Base-by-base conservation (phyloP, 2,329 filamentous ascomycete species). In the Curvularia verruculosa region DNA sequence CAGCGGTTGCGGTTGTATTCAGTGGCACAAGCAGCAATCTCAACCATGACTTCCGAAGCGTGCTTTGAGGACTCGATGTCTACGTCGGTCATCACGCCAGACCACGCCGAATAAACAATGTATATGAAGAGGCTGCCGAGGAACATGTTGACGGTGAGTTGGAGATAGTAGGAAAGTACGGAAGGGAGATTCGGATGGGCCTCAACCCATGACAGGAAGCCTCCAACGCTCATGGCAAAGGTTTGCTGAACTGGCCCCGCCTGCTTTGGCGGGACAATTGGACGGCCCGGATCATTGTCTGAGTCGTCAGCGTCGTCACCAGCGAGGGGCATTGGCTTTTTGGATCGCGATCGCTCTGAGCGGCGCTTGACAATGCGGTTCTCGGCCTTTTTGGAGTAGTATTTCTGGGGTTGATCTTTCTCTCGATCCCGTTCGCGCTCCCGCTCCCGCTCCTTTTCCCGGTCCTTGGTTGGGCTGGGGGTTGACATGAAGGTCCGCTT, bases 1-100 rank as follows among this genome's bases (percentile, higher is more conserved):
- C 95, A 99, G 36, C 83, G 82, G 70, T 99, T 99, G 46, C 87
- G 83, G 1, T 83, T 80, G 75, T 89, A 99, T 61, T 94, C 83
- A 37, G 85, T 84, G 2, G 85, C 84, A 74, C 95, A 99, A 6
- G 82, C 80, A 1, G 85, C 83, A 74, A 95, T 95, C 61, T 92
- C 87, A 10, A 86, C 84, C 59, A 93, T 77, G 21, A 95, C 85
- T 13, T 86, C 84, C 2, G 85, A 81, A n/a, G 87, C 86, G 12
- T 87, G 88, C 52, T 87, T 85, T 43, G 88, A 83, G 9, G 89
- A 87, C 34, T 89, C 90, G 50, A 89, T 85, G 59, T 87, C 82
- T 31, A 96, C 88, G 73, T 97, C 93, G 23, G 84, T 82, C 13
- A 87, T 87, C 50, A 95, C 86, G 8, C 90, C 89, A 13, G 83